Base-by-base conservation (phyloP, 225 moss, liverwort and hornwort genomes). In the Antitrichia curtipendula region DNA sequence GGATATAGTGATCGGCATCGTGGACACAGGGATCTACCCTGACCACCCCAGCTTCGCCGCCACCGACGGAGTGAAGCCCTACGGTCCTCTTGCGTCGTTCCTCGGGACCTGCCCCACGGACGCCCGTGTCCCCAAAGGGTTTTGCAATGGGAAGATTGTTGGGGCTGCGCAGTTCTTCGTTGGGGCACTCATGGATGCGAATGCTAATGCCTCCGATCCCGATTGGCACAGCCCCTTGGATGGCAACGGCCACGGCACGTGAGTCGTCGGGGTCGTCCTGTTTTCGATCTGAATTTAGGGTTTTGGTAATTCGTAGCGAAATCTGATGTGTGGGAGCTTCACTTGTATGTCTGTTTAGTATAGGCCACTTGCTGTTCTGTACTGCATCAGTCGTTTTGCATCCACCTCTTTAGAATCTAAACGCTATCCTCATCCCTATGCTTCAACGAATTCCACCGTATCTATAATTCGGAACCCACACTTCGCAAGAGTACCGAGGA, bases 211-310 rank as follows among this genome's bases (percentile, higher is more conserved):
- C 58, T 85, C 92, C 21, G 89, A 92, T 47, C 92, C 94, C 10
- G 94, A 91, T 31, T 81, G 83, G 34, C 60, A 76, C 63, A 88
- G 88, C 53, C 90, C 94, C 54, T 84, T 94, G 75, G 94, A 94
- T 78, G 89, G 82, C 41, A 75, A 85, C 52, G 94, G 94, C 82
- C 94, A 94, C 68, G 94, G 94, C 87, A 91, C 94, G 94, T 94
- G 82, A 92, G 94, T 89, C 16, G 3, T 82, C 34, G 4, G 24
- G 40, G 54, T 27, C 15, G 7, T 45, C 78, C 32, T 52, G 50
- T 40, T 80, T 11, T 47, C 12, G 40, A n/a, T 80, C 49, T 17
- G 22, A 31, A 16, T 84, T 66, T 52, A 78, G 78, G 52, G 50
- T 81, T 87, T 79, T 15, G 31, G 49, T 3, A 32, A 71, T 63